phyloP scores from a whole-genome alignment of 345 rosid genomes.

The Rubroshorea leprosula region DNA sequence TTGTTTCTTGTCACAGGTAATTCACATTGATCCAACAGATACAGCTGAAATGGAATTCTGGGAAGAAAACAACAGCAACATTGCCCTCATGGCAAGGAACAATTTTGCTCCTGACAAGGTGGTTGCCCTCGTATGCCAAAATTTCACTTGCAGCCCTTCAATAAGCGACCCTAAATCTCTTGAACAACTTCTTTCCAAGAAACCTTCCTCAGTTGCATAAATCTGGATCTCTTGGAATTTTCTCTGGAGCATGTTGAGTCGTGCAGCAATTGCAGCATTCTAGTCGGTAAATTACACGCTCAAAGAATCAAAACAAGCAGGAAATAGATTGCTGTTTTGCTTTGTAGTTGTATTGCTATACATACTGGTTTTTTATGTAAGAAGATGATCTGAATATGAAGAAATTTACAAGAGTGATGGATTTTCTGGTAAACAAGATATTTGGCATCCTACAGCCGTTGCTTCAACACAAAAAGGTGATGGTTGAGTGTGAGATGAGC shows the following conservation, averaged over 20 bases:
- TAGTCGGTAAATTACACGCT: too few species aligned
- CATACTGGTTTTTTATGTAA: too few species aligned
- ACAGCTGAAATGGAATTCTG: constrained; percentile 68
- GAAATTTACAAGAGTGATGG: too few species aligned
- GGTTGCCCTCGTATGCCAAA: constrained; percentile 81
- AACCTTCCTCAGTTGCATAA: constrained; percentile 8
- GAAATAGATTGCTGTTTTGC: too few species aligned
- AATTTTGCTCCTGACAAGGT: constrained; percentile 43
- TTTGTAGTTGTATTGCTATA: too few species aligned
- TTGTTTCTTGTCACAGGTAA: constrained; percentile 40
- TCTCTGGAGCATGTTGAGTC: not conserved
- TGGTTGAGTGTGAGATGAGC: not conserved
- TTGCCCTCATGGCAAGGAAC: constrained; percentile 57
- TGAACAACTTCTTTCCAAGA: constrained; percentile 43
- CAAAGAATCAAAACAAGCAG: too few species aligned
- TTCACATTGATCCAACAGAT: constrained; percentile 62
- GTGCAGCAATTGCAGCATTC: too few species aligned
- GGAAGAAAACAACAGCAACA: constrained; percentile 51
- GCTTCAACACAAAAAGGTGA: not conserved
- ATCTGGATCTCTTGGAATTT: not conserved
- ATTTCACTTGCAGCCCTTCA: constrained; percentile 80
- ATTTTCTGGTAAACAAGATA: too few species aligned
- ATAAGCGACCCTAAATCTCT: constrained; percentile 43
- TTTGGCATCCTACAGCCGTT: too few species aligned
- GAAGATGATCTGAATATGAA: too few species aligned